These are phyloP conservation scores for Fragilaria radians DNA, from an alignment of 108 stramenopile genomes.

Conservation along the genomic window DNA sequence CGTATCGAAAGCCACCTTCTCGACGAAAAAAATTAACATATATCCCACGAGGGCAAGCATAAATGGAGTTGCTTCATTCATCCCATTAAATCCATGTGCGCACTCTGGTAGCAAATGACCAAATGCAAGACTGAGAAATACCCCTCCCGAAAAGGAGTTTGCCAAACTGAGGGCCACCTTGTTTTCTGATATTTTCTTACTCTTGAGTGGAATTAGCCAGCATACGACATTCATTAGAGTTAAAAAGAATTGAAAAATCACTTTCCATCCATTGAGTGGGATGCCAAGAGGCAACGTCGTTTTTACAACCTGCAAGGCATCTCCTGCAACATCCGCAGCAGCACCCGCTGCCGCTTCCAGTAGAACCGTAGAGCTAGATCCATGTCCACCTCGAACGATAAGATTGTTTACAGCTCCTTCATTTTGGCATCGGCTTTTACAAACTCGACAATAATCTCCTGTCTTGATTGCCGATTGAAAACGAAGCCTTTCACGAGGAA, in stretches of 20 bases:
- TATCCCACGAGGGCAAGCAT: constrained; percentile 83
- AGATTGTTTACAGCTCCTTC: background rate
- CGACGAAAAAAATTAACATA: constrained; percentile 94
- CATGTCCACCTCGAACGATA: constrained; percentile 30
- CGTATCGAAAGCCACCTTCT: constrained; percentile 94
- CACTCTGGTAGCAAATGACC: constrained; percentile 96
- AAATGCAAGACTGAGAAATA: constrained; percentile 93
- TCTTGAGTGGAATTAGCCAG: constrained; percentile 79
- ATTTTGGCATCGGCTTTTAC: background rate
- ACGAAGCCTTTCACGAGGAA: background rate
- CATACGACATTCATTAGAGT: constrained; percentile 86
- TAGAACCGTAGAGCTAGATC: background rate
- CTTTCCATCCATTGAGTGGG: constrained; percentile 82
- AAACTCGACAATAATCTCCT: background rate
- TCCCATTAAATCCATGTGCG: constrained; percentile 75
- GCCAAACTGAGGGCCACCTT: constrained; percentile 76
- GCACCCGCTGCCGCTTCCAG: constrained; percentile 8
- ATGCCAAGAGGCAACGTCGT: constrained; percentile 46
- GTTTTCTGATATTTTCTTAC: constrained; percentile 75
- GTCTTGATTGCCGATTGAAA: background rate
- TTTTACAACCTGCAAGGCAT: too few relatives aligned
- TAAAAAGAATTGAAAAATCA: constrained; percentile 78
- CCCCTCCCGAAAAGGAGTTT: constrained; percentile 96
- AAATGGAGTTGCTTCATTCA: constrained; percentile 75
- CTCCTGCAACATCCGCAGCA: constrained; percentile 9